Evolutionary conservation across 1,284 basidiomycete genomes (phyloP).

Genomic region (Ceratobasidium sp.): DNA sequence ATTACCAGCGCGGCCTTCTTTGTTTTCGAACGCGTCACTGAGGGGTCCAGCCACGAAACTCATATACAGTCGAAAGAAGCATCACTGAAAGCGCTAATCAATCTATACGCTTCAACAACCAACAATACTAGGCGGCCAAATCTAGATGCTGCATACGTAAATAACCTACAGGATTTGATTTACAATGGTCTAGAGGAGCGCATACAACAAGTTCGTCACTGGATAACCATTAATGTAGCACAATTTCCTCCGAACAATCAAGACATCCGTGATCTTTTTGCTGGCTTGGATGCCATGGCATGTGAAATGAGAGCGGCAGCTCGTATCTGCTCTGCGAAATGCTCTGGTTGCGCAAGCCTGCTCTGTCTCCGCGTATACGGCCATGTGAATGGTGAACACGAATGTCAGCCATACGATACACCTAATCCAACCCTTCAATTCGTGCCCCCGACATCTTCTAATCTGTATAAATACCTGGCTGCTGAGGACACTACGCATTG

Average conservation of each 20-base stretch:
- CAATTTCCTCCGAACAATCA: slow-evolving; percentile 41
- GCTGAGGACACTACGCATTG: too few species aligned
- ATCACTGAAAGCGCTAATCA: background rate
- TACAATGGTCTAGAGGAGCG: slow-evolving; percentile 26
- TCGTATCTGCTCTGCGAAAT: slow-evolving; percentile 45
- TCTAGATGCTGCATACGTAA: background rate
- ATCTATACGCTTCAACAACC: background rate
- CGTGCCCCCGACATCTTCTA: too few species aligned
- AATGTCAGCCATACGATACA: too few species aligned
- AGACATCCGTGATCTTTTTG: slow-evolving; percentile 39
- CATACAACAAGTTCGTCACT: slow-evolving; percentile 36
- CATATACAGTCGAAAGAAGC: background rate
- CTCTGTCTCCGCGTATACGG: slow-evolving; percentile 39
- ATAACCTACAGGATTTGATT: slow-evolving; percentile 16
- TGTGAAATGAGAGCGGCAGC: slow-evolving; percentile 24
- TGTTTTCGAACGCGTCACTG: slow-evolving; percentile 8
- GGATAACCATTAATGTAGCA: slow-evolving; percentile 45
- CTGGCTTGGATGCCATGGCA: slow-evolving; percentile 30
- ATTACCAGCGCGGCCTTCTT: background rate
- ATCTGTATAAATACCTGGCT: too few species aligned
- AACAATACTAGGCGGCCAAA: background rate
- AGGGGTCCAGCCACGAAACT: background rate
- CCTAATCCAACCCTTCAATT: too few species aligned
- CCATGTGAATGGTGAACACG: slow-evolving; percentile 32
- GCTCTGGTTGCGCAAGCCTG: slow-evolving; percentile 35